Percentiles rank a stretch among this genome's conserved stretches.
Conservation (phyloP, 2,329 filamentous ascomycete genomes). For the Phyllosticta capitalensis region DNA sequence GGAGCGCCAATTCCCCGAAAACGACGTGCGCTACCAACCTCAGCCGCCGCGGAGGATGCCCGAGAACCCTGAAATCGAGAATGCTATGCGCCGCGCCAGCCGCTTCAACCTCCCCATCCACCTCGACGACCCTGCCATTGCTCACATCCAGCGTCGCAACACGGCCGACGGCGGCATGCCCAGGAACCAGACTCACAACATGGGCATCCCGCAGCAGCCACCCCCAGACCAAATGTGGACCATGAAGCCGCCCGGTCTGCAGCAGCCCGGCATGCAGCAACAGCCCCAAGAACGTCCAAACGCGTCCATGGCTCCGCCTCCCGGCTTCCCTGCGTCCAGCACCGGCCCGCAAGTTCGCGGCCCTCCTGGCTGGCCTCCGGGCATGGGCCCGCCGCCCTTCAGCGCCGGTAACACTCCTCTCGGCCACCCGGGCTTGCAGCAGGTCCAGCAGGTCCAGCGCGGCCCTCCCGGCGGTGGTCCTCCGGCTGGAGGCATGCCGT, state of each 20-base stretch:
- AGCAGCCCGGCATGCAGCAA: no score
- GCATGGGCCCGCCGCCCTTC: slow-evolving; percentile 14
- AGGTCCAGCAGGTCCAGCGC: slow-evolving; percentile 19
- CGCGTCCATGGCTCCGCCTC: slow-evolving; percentile 6
- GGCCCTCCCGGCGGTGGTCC: slow-evolving; percentile 17
- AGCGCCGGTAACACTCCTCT: slow-evolving; percentile 30
- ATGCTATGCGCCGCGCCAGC: slow-evolving; percentile 20
- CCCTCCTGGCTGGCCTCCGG: slow-evolving; percentile 4
- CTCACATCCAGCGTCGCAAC: slow-evolving; percentile 27
- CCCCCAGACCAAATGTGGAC: slow-evolving; percentile 20
- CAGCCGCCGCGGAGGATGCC: slow-evolving; percentile 19
- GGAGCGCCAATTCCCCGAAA: slow-evolving; percentile 16
- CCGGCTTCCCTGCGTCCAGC: slow-evolving; percentile 5
- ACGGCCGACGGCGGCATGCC: slow-evolving; percentile 21
- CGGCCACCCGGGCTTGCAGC: slow-evolving; percentile 28
- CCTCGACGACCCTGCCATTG: slow-evolving; percentile 23
- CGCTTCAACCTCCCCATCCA: slow-evolving; percentile 17
- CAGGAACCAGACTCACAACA: slow-evolving; percentile 28
- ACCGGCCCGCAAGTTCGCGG: neutral
- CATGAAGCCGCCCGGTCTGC: slow-evolving; percentile 8
- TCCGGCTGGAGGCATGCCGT: slow-evolving; percentile 3
- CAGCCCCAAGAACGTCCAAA: slow-evolving; percentile 6
- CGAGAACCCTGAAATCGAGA: slow-evolving; percentile 22
- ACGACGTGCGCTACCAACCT: slow-evolving; percentile 7
- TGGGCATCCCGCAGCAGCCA: slow-evolving; percentile 33